Evolutionary conservation across 2,329 filamentous ascomycete genomes (phyloP).

Genomic region (Pseudogymnoascus sp.): DNA sequence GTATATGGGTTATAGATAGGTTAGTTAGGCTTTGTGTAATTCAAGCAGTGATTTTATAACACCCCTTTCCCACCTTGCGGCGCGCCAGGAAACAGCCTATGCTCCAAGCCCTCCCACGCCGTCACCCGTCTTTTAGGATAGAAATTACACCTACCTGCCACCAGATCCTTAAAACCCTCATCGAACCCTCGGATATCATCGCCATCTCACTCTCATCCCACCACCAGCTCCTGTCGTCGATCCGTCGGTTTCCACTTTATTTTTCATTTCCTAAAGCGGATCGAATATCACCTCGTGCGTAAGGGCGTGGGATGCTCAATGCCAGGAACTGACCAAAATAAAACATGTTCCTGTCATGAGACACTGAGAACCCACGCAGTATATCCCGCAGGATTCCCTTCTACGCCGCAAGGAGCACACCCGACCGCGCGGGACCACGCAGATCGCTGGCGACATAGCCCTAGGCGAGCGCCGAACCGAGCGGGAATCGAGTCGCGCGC

Average conservation of each 20-base stretch:
- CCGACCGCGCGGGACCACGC: neutral
- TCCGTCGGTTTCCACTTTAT: no score
- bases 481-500: neutral
- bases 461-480: neutral
- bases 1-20: neutral
- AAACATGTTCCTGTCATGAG: neutral
- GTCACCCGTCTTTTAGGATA: neutral
- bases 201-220: no score
- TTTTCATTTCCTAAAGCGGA: no score
- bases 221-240: no score
- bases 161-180: no score
- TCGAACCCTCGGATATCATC: no score
- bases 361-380: neutral
- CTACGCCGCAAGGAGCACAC: neutral
- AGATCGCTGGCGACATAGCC: neutral
- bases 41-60: neutral
- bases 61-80: neutral
- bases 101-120: neutral
- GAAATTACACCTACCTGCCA: no score
- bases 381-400: neutral
- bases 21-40: neutral
- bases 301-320: neutral
- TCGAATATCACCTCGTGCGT: no score
- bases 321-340: neutral
- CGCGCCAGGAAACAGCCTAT: neutral